These are phyloP conservation scores for Imleria badia DNA, from an alignment of 768 basidiomycete genomes.

Conservation along the genomic window DNA sequence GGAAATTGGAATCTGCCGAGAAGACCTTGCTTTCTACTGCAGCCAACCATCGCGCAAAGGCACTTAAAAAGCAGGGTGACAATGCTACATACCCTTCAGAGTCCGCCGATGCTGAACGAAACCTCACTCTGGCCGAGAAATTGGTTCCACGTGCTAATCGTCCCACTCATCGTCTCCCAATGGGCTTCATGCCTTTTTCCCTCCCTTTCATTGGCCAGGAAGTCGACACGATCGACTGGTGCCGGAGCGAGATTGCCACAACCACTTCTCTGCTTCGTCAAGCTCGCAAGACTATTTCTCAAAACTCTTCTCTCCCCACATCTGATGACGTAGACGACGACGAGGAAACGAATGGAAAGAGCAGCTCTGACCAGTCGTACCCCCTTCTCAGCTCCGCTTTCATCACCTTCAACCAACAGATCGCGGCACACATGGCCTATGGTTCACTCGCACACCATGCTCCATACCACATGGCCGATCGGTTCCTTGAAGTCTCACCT, in stretches of 20 bases:
- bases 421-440: conserved; percentile 86
- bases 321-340: conserved; percentile 26
- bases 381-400: conserved; percentile 74
- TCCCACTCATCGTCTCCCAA: conserved; percentile 72
- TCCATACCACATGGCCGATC: conserved; percentile 76
- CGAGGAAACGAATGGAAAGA: conserved; percentile 10
- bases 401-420: conserved; percentile 88
- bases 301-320: conserved; percentile 13
- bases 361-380: conserved; percentile 37
- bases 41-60: conserved; percentile 61
- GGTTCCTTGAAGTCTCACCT: conserved; percentile 81
- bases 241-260: conserved; percentile 64
- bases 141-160: conserved; percentile 72
- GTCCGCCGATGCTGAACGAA: conserved; percentile 29
- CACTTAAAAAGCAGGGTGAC: conserved; percentile 43
- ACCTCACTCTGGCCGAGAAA: conserved; percentile 40
- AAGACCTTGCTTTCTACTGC: conserved; percentile 75
- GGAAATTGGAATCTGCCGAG: conserved; percentile 86
- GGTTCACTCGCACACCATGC: conserved; percentile 76
- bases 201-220: conserved; percentile 77
- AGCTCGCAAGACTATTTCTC: conserved; percentile 36
- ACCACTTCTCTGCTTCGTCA: conserved; percentile 54
- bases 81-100: conserved; percentile 19
- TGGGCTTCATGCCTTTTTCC: conserved; percentile 51
- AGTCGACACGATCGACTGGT: conserved; percentile 94